These are phyloP conservation scores for Prunus fruticosa DNA, from an alignment of 306 rosid genomes.

Conservation along the genomic window DNA sequence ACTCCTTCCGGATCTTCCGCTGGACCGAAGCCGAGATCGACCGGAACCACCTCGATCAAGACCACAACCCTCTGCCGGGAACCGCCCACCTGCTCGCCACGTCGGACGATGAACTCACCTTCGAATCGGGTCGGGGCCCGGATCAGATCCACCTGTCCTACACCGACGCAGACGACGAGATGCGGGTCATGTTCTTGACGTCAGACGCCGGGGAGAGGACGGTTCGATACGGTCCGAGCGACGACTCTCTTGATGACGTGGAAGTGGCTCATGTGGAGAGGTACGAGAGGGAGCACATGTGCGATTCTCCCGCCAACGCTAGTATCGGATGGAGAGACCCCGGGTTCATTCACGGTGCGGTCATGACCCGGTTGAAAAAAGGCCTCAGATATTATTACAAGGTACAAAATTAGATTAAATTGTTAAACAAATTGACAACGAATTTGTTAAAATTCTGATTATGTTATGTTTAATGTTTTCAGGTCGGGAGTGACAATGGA, in stretches of 20 bases:
- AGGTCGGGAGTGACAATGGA: slow-evolving; percentile 80
- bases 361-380: slow-evolving; percentile 55
- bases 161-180: slow-evolving; percentile 50
- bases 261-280: slow-evolving; percentile 52
- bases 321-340: slow-evolving; percentile 91
- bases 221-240: slow-evolving; percentile 53
- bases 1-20: slow-evolving; percentile 78
- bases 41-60: slow-evolving; percentile 57
- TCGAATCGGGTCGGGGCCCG: slow-evolving; percentile 47
- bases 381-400: slow-evolving; percentile 65
- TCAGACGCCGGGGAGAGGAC: slow-evolving; percentile 34
- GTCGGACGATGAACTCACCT: slow-evolving; percentile 42
- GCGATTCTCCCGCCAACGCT: slow-evolving; percentile 73
- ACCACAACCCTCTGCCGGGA: slow-evolving; percentile 68
- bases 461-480: background rate
- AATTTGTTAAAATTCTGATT: background rate
- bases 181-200: slow-evolving; percentile 81
- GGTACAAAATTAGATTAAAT: slow-evolving; percentile 29
- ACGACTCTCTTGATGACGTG: slow-evolving; percentile 30
- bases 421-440: background rate
- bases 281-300: slow-evolving; percentile 80
- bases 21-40: slow-evolving; percentile 71
- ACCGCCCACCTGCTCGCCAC: slow-evolving; percentile 46
- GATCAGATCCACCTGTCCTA: slow-evolving; percentile 79
- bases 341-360: slow-evolving; percentile 73